Conservation (phyloP, 768 basidiomycete genomes). For the Sarcomyxa edulis region DNA sequence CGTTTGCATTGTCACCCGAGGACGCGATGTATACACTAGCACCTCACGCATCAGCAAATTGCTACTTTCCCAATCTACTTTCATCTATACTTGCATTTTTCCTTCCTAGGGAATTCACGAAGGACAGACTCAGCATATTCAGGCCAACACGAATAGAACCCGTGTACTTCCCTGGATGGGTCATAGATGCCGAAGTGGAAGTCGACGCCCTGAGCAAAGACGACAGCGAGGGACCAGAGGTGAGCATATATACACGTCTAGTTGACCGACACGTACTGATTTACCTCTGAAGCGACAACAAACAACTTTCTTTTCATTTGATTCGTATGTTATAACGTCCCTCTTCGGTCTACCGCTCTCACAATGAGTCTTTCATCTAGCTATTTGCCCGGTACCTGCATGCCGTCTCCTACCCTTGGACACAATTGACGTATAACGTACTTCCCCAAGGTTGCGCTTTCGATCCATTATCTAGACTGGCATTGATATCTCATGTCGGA, state of each 20-base stretch:
- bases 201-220: constrained; percentile 22
- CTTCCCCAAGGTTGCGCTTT: constrained; percentile 34
- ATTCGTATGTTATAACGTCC: constrained; percentile 38
- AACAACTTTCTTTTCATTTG: constrained; percentile 27
- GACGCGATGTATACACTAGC: constrained; percentile 37
- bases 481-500: constrained; percentile 25
- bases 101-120: constrained; percentile 32
- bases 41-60: constrained; percentile 22
- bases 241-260: constrained; percentile 14
- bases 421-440: constrained; percentile 3
- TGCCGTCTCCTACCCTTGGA: neutral
- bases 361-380: constrained; percentile 19
- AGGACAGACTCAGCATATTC: too few species aligned
- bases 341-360: constrained; percentile 3
- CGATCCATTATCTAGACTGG: constrained; percentile 38
- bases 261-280: neutral
- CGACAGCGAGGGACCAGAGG: constrained; percentile 17
- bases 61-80: constrained; percentile 15
- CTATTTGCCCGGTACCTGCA: constrained; percentile 37
- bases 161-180: constrained; percentile 62
- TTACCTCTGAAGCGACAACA: constrained; percentile 17
- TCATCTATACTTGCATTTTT: constrained; percentile 28
- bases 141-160: constrained; percentile 43
- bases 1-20: constrained; percentile 42
- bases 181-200: constrained; percentile 49